Evolutionary conservation across 1,284 basidiomycete species (phyloP).

Genomic region (Wolfiporia cocos): DNA sequence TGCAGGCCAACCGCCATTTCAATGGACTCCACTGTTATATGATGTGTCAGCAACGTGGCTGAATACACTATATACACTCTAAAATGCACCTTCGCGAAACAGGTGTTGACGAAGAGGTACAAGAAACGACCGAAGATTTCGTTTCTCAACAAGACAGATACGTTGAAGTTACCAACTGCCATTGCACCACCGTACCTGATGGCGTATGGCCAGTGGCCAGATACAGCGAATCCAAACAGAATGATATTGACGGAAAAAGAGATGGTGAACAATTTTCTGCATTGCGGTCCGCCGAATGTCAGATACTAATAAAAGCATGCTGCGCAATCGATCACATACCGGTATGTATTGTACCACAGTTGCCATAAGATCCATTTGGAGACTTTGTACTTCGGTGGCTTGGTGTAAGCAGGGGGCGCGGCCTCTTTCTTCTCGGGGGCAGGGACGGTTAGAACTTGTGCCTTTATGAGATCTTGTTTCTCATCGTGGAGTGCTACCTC

Average conservation of each 20-base stretch:
- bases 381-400: slow-evolving; percentile 36
- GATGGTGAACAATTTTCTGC: slow-evolving; percentile 62
- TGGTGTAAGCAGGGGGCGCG: slow-evolving; percentile 23
- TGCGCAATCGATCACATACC: slow-evolving; percentile 28
- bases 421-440: slow-evolving; percentile 37
- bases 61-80: background rate
- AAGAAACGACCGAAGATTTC: slow-evolving; percentile 51
- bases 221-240: slow-evolving; percentile 51
- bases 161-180: slow-evolving; percentile 48
- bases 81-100: slow-evolving; percentile 52
- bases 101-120: slow-evolving; percentile 44
- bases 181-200: slow-evolving; percentile 53
- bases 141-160: slow-evolving; percentile 49
- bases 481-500: slow-evolving; percentile 27
- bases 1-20: slow-evolving; percentile 63
- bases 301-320: too few species aligned
- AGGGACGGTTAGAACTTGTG: slow-evolving; percentile 23
- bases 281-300: too few species aligned
- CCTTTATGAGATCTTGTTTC: slow-evolving; percentile 26
- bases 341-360: slow-evolving; percentile 68
- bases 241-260: slow-evolving; percentile 53
- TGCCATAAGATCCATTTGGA: slow-evolving; percentile 52
- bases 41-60: slow-evolving; percentile 10
- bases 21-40: slow-evolving; percentile 57
- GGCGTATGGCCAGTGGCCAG: slow-evolving; percentile 62